phyloP scores from a whole-genome alignment of 2,329 filamentous ascomycete genomes.

The Fusarium sp. region DNA sequence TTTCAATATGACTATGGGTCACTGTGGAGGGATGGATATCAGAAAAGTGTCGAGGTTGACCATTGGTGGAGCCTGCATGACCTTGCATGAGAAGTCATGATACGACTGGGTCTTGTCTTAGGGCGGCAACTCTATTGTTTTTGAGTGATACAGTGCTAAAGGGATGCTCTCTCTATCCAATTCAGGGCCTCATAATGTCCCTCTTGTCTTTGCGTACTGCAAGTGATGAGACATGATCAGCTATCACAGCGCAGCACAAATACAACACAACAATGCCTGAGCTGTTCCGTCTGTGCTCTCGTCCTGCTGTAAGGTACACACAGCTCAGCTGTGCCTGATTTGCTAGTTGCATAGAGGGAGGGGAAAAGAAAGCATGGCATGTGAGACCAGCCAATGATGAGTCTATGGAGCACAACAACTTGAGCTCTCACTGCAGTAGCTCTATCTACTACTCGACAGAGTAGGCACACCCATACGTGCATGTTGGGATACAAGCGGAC shows the following conservation, averaged over 20 bases:
- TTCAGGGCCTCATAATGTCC: background rate
- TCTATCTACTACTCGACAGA: slow-evolving; percentile 24
- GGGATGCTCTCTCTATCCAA: background rate
- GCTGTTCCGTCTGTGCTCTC: slow-evolving; percentile 31
- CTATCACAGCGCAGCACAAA: background rate
- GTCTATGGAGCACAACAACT: background rate
- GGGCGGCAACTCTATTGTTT: slow-evolving; percentile 14
- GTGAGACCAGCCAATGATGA: slow-evolving; percentile 5
- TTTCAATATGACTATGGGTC: slow-evolving; percentile 2
- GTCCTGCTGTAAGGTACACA: slow-evolving; percentile 34
- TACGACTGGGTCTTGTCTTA: slow-evolving; percentile 11
- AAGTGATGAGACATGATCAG: slow-evolving; percentile 7
- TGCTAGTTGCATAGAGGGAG: slow-evolving; percentile 12
- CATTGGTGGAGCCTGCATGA: slow-evolving; percentile 26
- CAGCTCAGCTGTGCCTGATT: slow-evolving; percentile 27
- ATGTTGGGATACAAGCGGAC: background rate
- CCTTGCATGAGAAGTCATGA: slow-evolving; percentile 32
- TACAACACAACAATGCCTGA: slow-evolving; percentile 4
- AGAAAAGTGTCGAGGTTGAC: slow-evolving; percentile 22
- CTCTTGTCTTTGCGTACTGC: background rate
- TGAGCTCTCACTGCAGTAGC: slow-evolving; percentile 26
- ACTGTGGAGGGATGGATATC: slow-evolving; percentile 9
- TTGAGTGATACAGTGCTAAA: background rate
- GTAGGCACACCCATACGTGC: slow-evolving; percentile 19
- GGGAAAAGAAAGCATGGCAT: slow-evolving; percentile 19